phyloP scores from a whole-genome alignment of 208 protist genomes.

The Angomonas ambiguus region DNA sequence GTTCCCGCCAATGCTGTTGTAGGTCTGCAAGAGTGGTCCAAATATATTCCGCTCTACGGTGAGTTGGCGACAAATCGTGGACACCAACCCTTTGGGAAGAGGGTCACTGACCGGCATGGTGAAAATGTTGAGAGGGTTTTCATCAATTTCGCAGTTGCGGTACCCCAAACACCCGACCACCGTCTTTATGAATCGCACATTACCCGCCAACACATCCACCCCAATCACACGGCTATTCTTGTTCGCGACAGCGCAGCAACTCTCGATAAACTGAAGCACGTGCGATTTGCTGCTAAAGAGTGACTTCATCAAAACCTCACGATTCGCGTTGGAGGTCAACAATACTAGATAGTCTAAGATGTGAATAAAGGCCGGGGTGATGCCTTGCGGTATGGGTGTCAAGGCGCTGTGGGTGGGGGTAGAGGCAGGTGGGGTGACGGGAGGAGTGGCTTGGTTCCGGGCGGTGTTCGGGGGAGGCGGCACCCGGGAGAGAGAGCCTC shows the following conservation, averaged over 20 bases:
- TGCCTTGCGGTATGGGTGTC: constrained; percentile 30
- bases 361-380: constrained; percentile 50
- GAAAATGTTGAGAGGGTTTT: constrained; percentile 32
- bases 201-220: constrained; percentile 48
- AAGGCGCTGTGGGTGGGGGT: constrained; percentile 18
- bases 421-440: constrained; percentile 25
- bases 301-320: constrained; percentile 43
- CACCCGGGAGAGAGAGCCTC: constrained; percentile 31
- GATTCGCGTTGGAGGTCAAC: constrained; percentile 36
- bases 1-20: constrained; percentile 41
- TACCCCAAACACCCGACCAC: constrained; percentile 33
- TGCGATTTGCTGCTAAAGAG: constrained; percentile 60
- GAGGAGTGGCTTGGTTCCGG: not conserved
- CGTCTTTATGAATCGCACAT: constrained; percentile 49
- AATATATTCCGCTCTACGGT: constrained; percentile 66
- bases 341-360: constrained; percentile 58
- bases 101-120: constrained; percentile 18
- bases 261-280: constrained; percentile 55
- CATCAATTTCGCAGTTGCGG: constrained; percentile 10
- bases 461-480: constrained; percentile 31
- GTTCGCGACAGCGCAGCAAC: constrained; percentile 32
- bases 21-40: constrained; percentile 44
- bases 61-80: constrained; percentile 46
- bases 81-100: constrained; percentile 26
- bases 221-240: constrained; percentile 29